Evolutionary conservation across 306 rosid genomes (phyloP), one percentile per base, ranked within the genome.

Genomic region (Adenanthera pavonina): DNA sequence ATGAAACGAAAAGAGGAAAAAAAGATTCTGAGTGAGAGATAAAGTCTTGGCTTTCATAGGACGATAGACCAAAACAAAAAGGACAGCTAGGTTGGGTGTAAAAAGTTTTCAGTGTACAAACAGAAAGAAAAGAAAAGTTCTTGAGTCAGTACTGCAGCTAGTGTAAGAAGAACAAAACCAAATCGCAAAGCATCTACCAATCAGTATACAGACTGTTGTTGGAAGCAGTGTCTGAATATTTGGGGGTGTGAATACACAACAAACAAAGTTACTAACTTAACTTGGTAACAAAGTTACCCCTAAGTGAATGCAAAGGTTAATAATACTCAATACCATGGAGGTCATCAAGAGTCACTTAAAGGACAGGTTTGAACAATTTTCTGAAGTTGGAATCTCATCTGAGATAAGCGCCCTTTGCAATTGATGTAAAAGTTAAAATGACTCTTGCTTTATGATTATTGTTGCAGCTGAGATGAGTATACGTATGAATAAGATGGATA

Each of bases 101-200:
- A 52, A 84, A 84, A 80, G 84, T 80, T 71, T 1, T 75, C 84
- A 84, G 79, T 36, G 84, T 70, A 62, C 79, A 71, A 80, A 71
- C 49, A 54, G 67, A 44, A 62, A 6, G 40, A 56, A 49, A 65
- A 54, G 53, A 65, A 20, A 80, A 35, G 54, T 69, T 40, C 3
- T 51, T 25, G 43, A 76, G 82, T 80, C 72, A 62, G 79, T 40
- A 25, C 38, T 19, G 3, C 16, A 10, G 51, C 71, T 59, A 8
- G 34, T 19, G 8, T 0, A 1, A 8, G 9, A 17, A 71, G 77
- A 85, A 77, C 68, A 81, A 65, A 85, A 60, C 79, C 82, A 53
- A 77, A 80, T 53, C 52, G 11, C 46, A 56, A 76, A 77, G 80
- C 73, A 78, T 78, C 57, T 36, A 64, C 79, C 71, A 43, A 64